phyloP scores from a whole-genome alignment of 768 basidiomycete species.

The Leccinum longicurvipes region DNA sequence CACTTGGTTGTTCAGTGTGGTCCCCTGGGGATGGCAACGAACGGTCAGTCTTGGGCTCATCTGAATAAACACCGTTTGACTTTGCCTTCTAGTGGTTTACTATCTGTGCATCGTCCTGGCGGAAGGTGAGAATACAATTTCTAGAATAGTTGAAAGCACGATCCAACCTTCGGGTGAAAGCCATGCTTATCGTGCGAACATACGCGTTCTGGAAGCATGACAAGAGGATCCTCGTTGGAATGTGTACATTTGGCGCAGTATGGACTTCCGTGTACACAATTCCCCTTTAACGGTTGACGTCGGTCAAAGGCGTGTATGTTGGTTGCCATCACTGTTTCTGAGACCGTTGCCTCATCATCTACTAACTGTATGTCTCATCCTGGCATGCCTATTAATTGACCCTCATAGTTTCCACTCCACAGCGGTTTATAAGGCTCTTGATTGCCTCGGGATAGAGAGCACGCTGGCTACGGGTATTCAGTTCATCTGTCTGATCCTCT shows the following conservation, averaged over 20 bases:
- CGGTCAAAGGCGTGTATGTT: constrained; percentile 4
- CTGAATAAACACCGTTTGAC: neutral
- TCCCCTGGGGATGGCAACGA: constrained; percentile 7
- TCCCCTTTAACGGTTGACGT: neutral
- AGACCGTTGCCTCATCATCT: constrained; percentile 2
- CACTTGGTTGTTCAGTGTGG: constrained; percentile 9
- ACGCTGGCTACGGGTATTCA: constrained; percentile 7
- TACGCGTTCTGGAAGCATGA: constrained; percentile 16
- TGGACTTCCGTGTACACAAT: neutral
- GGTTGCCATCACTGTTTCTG: constrained; percentile 5
- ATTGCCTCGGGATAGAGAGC: constrained; percentile 6
- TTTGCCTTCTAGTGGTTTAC: constrained; percentile 6
- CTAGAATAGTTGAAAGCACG: neutral
- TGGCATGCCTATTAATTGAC: neutral
- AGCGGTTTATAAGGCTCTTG: constrained; percentile 12
- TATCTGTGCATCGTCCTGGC: constrained; percentile 14
- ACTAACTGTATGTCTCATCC: constrained; percentile 3
- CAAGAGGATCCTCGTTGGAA: constrained; percentile 18
- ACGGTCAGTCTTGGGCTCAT: neutral
- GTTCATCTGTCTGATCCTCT: constrained; percentile 11
- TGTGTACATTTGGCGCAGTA: constrained; percentile 9
- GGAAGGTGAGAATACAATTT: constrained; percentile 11
- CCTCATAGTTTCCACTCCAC: neutral
- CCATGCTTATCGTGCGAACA: constrained; percentile 19
- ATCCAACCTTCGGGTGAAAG: neutral